Percentiles rank a stretch among this genome's conserved stretches.
phyloP scores from a whole-genome alignment of 2,329 filamentous ascomycete species.

The Cercospora beticola region DNA sequence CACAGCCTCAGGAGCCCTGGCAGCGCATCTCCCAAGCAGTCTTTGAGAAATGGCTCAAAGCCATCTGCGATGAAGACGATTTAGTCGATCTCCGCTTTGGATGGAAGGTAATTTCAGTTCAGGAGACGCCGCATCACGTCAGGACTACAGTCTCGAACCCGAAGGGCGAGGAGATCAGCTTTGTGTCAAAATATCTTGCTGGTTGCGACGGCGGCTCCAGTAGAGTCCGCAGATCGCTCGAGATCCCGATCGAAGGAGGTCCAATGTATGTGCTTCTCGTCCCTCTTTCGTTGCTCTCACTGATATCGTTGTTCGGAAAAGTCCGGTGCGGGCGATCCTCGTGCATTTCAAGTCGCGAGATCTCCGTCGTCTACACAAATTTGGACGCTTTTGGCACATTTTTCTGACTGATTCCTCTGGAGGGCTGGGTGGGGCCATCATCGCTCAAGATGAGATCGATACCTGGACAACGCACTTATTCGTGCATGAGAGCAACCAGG shows the following conservation, averaged over 20 bases:
- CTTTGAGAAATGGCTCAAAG: neutral
- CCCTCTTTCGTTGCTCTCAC: neutral
- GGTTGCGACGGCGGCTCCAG: neutral
- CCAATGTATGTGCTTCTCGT: neutral
- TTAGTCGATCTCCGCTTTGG: neutral
- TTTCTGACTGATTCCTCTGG: neutral
- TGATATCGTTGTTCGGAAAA: neutral
- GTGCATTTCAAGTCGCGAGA: neutral
- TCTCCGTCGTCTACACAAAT: neutral
- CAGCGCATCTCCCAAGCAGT: neutral
- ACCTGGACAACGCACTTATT: neutral
- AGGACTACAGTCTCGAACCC: neutral
- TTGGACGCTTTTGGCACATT: neutral
- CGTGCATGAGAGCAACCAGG: neutral
- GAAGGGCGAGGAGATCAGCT: neutral
- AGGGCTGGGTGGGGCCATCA: neutral
- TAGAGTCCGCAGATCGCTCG: neutral
- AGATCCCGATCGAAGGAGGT: neutral
- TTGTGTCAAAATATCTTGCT: neutral
- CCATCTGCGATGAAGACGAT: neutral
- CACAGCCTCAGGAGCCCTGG: neutral
- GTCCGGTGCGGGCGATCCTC: neutral
- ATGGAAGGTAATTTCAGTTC: neutral
- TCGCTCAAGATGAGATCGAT: neutral
- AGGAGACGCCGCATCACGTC: neutral